Evolutionary conservation across 1,284 basidiomycete species (phyloP), one percentile per base, ranked within the genome.

Genomic region (Cryptococcus amylolentus): DNA sequence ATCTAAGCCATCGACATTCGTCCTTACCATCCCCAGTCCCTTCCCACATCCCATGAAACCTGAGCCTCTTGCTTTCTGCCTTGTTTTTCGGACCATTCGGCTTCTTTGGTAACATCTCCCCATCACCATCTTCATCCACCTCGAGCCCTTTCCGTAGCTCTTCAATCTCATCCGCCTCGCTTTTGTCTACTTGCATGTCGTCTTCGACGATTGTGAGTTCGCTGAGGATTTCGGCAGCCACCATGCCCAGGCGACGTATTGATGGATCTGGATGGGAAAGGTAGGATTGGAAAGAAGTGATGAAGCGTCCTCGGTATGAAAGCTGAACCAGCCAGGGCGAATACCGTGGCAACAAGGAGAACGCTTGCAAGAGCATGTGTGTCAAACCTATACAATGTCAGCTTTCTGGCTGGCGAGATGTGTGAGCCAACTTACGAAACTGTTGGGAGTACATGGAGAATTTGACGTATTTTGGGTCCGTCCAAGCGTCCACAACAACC

Each of bases 211-310:
- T 64, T 7, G 71, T 79, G 23, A 63, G 64, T 55, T 63, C 65
- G 56, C 68, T 72, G 7, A 81, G 55, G 23, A 88, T 78, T 73
- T 98, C 95, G 0, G 90, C 95, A 0, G 86, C 85, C 12, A 98
- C 82, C 93, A 98, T 96, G 2, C 95, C 95, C 62, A 91, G 87
- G n/a, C 87, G 82, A 2, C 94, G 86, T 13, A 96, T 82, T 2
- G 84, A 81, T 4, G 81, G 77, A 56, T 95, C 91, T 4, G 88
- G 78, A 66, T 96, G 91, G 0, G 81, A 81, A 43, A 96, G 85
- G 68, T 93, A 95, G 6, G 78, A 77, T 9, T 88, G 84, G 31
- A 97, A 82, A 5, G 86, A 85, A 20, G 81, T 80, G 55, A 98
- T 82, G 68, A 98, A 88, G 0, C 79, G 58, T 1, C 85, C 77